Evolutionary conservation across 23 red algal species (phyloP).

Genomic region (Chondrus crispus): DNA sequence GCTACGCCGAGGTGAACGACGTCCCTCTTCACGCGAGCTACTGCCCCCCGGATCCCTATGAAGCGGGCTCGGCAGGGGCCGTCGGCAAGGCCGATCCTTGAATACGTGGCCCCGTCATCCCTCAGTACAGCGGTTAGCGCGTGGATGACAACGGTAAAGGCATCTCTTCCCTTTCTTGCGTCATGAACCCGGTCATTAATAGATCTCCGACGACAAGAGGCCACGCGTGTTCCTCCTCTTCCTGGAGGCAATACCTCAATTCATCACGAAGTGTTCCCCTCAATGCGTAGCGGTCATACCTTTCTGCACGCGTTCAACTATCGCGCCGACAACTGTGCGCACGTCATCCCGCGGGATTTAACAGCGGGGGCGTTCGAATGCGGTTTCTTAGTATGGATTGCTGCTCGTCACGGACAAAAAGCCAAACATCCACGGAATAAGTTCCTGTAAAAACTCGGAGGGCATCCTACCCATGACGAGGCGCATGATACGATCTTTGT

Average conservation of each 20-base stretch:
- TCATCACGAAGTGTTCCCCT: conserved; percentile 92
- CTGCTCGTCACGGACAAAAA: conserved; percentile 66
- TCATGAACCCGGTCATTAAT: too few relatives aligned
- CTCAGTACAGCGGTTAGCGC: too few relatives aligned
- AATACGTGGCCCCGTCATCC: too few relatives aligned
- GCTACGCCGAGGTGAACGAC: too few relatives aligned
- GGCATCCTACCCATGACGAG: conserved; percentile 79
- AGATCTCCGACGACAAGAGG: too few relatives aligned
- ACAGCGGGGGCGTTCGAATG: conserved; percentile 39
- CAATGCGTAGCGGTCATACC: conserved; percentile 64
- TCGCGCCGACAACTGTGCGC: conserved; percentile 19
- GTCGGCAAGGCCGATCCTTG: too few relatives aligned
- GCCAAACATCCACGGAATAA: conserved; percentile 93
- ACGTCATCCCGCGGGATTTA: conserved; percentile 46
- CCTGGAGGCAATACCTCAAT: conserved; percentile 71
- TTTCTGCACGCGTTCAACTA: conserved; percentile 42
- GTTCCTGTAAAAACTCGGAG: conserved; percentile 61
- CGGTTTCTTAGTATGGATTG: conserved; percentile 81
- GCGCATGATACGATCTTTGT: conserved; percentile 77
- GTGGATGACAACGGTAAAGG: too few relatives aligned
- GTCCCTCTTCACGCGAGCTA: too few relatives aligned
- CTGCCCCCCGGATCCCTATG: too few relatives aligned
- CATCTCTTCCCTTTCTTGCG: too few relatives aligned
- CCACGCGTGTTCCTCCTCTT: conserved; percentile 90
- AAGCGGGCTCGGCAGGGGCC: too few relatives aligned